Evolutionary conservation across 768 basidiomycete species (phyloP), one percentile per base, ranked within the genome.

Genomic region (Pleurotus eryngii): DNA sequence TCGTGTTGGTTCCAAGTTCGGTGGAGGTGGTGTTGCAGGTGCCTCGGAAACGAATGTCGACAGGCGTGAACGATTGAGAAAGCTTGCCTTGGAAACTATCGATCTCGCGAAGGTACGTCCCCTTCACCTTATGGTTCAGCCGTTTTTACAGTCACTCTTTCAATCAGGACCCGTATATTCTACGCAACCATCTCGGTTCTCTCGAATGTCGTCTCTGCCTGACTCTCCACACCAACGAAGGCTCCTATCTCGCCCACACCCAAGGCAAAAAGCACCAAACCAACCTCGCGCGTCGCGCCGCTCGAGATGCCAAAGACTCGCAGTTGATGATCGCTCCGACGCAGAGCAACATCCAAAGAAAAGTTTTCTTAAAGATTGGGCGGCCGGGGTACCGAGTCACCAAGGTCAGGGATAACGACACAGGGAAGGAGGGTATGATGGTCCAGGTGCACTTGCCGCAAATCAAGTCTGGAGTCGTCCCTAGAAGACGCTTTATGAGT

Each of bases 241-340:
- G 97, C 17, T 97, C 95, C 12, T 98, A 98, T 70, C 89, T 99
- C 48, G 97, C 97, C 0, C 97, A 99, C 65, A 99, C 97, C 0
- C 97, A 98, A 76, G 97, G 97, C 18, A 99, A 98, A 78, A 99
- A 98, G 69, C 97, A 98, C 70, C 97, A 98, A 70, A 98, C 95
- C 3, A 98, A 98, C 69, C 85, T 99, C 51, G 97, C 97, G 12
- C 85, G 97, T 40, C 89, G 97, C 63, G 97, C 97, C 0, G 96
- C 96, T n/a, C 86, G 88, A 61, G 97, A 98, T 79, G 90, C 92
- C 47, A 97, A 98, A 68, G 97, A 98, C 67, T 86, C 89, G 0
- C 87, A 91, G 68, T 73, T 96, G 62, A 94, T 92, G 82, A 87
- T 96, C 60, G 89, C 92, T 5, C 92, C 91, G 6, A 74, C 87